These are phyloP conservation scores for Venturia aucupariae DNA, from an alignment of 2,329 filamentous ascomycete genomes.

Conservation along the genomic window DNA sequence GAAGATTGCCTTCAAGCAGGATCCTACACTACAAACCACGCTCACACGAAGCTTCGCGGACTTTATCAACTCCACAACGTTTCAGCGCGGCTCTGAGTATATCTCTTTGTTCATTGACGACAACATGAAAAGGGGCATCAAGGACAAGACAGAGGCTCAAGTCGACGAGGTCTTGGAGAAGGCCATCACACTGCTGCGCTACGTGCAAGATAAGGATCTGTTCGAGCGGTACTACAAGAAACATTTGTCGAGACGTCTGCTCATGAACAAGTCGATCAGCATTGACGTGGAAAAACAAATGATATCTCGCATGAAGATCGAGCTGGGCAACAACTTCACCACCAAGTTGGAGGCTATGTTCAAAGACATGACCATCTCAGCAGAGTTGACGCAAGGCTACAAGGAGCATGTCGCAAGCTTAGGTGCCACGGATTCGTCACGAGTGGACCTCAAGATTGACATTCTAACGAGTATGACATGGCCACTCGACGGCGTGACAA, in stretches of 20 bases:
- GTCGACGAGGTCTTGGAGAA: slow-evolving; percentile 79
- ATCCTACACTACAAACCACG: slow-evolving; percentile 69
- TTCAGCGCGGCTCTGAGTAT: slow-evolving; percentile 75
- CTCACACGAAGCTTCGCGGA: slow-evolving; percentile 81
- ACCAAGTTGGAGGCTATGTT: slow-evolving; percentile 95
- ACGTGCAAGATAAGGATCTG: slow-evolving; percentile 83
- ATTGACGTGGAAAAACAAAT: slow-evolving; percentile 91
- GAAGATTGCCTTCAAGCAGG: slow-evolving; percentile 60
- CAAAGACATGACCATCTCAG: slow-evolving; percentile 84
- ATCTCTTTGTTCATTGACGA: slow-evolving; percentile 96
- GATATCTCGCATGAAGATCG: slow-evolving; percentile 94
- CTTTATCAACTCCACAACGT: slow-evolving; percentile 72
- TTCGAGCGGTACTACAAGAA: slow-evolving; percentile 99
- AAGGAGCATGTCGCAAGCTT: slow-evolving; percentile 56
- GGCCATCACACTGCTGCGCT: slow-evolving; percentile 78
- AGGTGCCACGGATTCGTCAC: slow-evolving; percentile 44
- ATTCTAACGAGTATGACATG: slow-evolving; percentile 91
- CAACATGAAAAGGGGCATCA: slow-evolving; percentile 86
- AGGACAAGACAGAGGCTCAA: slow-evolving; percentile 83
- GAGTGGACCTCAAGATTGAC: slow-evolving; percentile 71
- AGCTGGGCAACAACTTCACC: slow-evolving; percentile 90
- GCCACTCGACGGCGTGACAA: slow-evolving; percentile 78
- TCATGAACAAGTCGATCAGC: slow-evolving; percentile 83
- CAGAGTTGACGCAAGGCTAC: slow-evolving; percentile 68
- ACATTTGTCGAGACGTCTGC: slow-evolving; percentile 76